Conservation (phyloP, 352 stramenopile genomes). For the Pythium rhizo-oryzae region DNA sequence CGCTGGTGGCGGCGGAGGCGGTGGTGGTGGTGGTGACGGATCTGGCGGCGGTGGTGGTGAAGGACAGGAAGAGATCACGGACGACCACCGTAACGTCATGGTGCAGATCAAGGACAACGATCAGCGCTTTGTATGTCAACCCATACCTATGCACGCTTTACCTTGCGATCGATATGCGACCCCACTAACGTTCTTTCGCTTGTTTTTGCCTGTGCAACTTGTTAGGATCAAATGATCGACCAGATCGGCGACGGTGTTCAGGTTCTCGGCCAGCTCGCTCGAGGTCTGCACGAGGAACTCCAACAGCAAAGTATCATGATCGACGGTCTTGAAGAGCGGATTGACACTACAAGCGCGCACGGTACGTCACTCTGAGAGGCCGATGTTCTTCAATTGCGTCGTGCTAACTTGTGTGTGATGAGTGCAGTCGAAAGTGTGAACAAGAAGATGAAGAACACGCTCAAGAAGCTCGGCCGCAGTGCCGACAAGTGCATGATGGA, state of each 20-base stretch:
- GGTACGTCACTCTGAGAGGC: slow-evolving; percentile 35
- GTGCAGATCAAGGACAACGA: slow-evolving; percentile 83
- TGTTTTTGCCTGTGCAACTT: background rate
- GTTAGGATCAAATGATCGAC: slow-evolving; percentile 85
- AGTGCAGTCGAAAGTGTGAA: slow-evolving; percentile 79
- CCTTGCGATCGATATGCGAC: too few relatives aligned
- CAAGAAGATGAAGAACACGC: slow-evolving; percentile 86
- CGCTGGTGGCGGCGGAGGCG: slow-evolving; percentile 23
- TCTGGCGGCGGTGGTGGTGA: slow-evolving; percentile 33
- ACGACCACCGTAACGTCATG: slow-evolving; percentile 67
- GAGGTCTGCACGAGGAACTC: slow-evolving; percentile 82
- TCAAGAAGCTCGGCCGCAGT: slow-evolving; percentile 69
- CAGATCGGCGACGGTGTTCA: slow-evolving; percentile 83
- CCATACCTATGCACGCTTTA: too few relatives aligned
- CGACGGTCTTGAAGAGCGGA: slow-evolving; percentile 75
- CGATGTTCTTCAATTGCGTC: background rate
- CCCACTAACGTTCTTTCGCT: too few relatives aligned
- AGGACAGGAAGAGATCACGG: slow-evolving; percentile 61
- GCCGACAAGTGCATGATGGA: slow-evolving; percentile 90
- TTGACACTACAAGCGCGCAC: slow-evolving; percentile 78
- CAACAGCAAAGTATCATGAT: slow-evolving; percentile 90
- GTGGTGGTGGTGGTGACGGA: slow-evolving; percentile 33
- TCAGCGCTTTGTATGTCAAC: slow-evolving; percentile 71
- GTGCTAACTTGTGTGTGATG: background rate
- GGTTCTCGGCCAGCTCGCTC: slow-evolving; percentile 73